A percentile compares a stretch with the other conserved stretches of the same genome.
Conservation (phyloP, 441 rosid species). For the Populus hybrid region DNA sequence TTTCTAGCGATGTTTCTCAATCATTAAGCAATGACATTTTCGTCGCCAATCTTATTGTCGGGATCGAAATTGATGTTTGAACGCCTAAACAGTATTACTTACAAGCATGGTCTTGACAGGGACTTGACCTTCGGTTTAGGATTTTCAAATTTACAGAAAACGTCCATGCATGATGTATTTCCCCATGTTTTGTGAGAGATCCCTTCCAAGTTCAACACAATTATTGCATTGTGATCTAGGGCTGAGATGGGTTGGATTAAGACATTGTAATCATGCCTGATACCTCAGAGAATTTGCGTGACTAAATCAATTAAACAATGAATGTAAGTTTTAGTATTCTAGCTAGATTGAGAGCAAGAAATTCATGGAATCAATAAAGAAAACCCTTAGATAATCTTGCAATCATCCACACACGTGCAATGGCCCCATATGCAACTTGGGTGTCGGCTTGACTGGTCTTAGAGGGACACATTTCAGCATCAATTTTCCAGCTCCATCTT, state of each 20-base stretch:
- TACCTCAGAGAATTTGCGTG: background rate
- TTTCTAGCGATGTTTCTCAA: slow-evolving; percentile 37
- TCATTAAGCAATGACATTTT: slow-evolving; percentile 44
- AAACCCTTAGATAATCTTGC: slow-evolving; percentile 26
- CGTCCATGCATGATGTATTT: background rate
- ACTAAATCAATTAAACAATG: background rate
- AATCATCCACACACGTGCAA: slow-evolving; percentile 47
- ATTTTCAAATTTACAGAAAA: background rate
- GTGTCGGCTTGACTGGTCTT: slow-evolving; percentile 62
- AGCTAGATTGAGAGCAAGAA: slow-evolving; percentile 20
- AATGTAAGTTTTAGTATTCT: slow-evolving; percentile 3
- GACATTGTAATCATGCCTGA: slow-evolving; percentile 7
- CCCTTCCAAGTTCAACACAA: background rate
- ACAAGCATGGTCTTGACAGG: background rate
- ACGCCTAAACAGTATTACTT: slow-evolving; percentile 21
- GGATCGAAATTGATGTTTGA: slow-evolving; percentile 42
- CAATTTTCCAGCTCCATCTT: slow-evolving; percentile 28
- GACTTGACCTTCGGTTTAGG: background rate
- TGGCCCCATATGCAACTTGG: slow-evolving; percentile 48
- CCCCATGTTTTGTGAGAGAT: background rate
- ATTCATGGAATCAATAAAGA: background rate
- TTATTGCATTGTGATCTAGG: background rate
- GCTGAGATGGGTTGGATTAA: background rate
- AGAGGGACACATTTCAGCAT: slow-evolving; percentile 18
- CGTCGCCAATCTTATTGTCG: slow-evolving; percentile 39